phyloP scores from a whole-genome alignment of 306 rosid species.

The Prinsepia uniflora region DNA sequence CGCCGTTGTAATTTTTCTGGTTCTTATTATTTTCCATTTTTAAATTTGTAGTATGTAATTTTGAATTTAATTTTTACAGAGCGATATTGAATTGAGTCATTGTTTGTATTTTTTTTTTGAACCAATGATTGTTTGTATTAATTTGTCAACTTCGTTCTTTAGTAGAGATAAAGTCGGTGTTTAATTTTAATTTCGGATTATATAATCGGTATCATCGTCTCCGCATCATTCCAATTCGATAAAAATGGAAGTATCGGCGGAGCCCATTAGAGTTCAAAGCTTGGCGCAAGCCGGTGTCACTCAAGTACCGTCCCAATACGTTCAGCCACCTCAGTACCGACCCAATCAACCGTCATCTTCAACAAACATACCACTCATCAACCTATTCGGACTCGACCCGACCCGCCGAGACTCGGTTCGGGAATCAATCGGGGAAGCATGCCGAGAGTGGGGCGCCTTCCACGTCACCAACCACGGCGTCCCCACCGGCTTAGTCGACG shows the following conservation, averaged over 20 bases:
- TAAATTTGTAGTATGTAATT: too few relatives aligned
- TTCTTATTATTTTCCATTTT: too few relatives aligned
- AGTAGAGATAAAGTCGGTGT: too few relatives aligned
- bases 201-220: background rate
- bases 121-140: too few relatives aligned
- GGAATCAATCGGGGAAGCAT: slow-evolving; percentile 44
- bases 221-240: background rate
- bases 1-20: too few relatives aligned
- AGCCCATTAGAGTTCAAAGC: slow-evolving; percentile 56
- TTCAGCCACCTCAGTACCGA: slow-evolving; percentile 45
- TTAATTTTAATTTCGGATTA: background rate
- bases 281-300: slow-evolving; percentile 47
- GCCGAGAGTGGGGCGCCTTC: slow-evolving; percentile 80
- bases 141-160: too few relatives aligned
- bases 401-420: slow-evolving; percentile 27
- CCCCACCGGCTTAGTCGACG: slow-evolving; percentile 37
- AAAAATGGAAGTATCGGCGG: slow-evolving; percentile 43
- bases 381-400: slow-evolving; percentile 48
- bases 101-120: too few relatives aligned
- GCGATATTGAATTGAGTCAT: too few relatives aligned
- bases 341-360: slow-evolving; percentile 13
- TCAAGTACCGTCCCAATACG: slow-evolving; percentile 61
- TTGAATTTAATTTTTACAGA: too few relatives aligned
- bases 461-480: slow-evolving; percentile 75
- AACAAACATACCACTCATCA: slow-evolving; percentile 41